Conservation (phyloP, 164 flowering plant genomes). For the Chloranthus sessilifolius region DNA sequence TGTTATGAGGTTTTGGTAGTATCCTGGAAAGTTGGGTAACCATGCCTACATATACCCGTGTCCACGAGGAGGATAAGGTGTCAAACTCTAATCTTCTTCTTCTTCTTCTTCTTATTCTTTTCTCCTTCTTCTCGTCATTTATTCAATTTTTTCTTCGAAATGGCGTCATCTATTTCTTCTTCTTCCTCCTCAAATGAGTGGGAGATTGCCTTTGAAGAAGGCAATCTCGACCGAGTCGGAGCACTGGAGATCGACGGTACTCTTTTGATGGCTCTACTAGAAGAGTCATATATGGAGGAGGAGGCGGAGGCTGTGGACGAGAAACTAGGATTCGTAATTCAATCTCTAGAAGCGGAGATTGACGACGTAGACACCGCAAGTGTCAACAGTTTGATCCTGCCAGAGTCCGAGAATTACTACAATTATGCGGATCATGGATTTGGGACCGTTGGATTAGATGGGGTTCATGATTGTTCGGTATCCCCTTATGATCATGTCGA, state of each 20-base stretch:
- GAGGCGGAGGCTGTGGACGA: conserved; percentile 20
- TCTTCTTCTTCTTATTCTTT: too few relatives aligned
- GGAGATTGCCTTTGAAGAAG: background rate
- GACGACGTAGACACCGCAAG: background rate
- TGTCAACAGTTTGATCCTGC: background rate
- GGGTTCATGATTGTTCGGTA: conserved; percentile 10
- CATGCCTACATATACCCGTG: too few relatives aligned
- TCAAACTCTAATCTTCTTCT: too few relatives aligned
- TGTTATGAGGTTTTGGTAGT: too few relatives aligned
- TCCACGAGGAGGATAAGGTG: too few relatives aligned
- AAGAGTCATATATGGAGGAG: conserved; percentile 17
- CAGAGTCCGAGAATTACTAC: background rate
- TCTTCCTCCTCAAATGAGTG: background rate
- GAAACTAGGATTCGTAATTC: conserved; percentile 14
- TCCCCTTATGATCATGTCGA: conserved; percentile 1
- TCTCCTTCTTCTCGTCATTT: too few relatives aligned
- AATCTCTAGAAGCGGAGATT: conserved; percentile 27
- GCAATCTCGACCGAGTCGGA: too few relatives aligned
- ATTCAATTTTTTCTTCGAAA: too few relatives aligned
- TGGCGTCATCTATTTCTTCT: too few relatives aligned
- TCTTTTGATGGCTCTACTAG: conserved; percentile 25
- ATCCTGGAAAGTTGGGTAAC: too few relatives aligned
- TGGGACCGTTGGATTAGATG: background rate
- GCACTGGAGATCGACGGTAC: conserved; percentile 8
- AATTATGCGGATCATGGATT: conserved; percentile 5